phyloP scores from a whole-genome alignment of 1,139 yeast species.

The Nadsonia starkeyi-henricii region DNA sequence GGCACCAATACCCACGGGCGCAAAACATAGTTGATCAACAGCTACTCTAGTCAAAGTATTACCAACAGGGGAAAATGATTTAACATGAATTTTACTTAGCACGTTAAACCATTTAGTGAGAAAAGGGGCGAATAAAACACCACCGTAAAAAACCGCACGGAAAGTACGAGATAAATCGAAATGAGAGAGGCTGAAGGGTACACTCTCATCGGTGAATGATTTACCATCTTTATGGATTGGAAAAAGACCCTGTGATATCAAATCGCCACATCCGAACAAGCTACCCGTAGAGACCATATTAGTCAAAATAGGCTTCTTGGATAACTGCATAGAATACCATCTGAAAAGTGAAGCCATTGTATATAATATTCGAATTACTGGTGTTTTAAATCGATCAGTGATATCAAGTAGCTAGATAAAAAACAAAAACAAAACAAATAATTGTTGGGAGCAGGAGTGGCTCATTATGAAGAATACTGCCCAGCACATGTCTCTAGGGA shows the following conservation, averaged over 20 bases:
- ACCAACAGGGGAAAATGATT: conserved; percentile 19
- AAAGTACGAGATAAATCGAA: conserved; percentile 33
- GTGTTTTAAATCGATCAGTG: too few species aligned
- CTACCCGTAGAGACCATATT: conserved; percentile 21
- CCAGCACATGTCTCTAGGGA: too few species aligned
- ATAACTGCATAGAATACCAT: conserved; percentile 14
- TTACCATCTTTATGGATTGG: neutral
- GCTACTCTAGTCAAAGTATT: conserved; percentile 34
- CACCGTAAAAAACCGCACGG: conserved; percentile 62
- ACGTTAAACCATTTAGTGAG: conserved; percentile 56
- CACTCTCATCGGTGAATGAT: too few species aligned
- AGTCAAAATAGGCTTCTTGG: conserved; percentile 17
- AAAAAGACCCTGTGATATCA: conserved; percentile 44
- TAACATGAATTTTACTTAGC: conserved; percentile 36
- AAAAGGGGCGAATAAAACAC: conserved; percentile 62
- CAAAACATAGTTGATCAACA: conserved; percentile 61
- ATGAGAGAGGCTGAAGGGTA: conserved; percentile 3
- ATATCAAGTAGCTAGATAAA: too few species aligned
- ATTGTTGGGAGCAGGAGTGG: too few species aligned
- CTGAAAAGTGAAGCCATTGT: conserved; percentile 12
- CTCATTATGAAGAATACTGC: too few species aligned
- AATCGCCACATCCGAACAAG: conserved; percentile 65
- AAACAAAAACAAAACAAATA: too few species aligned
- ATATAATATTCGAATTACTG: too few species aligned
- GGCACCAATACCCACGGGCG: conserved; percentile 37